phyloP scores from a whole-genome alignment of 345 rosid genomes.

The Dimocarpus longan region DNA sequence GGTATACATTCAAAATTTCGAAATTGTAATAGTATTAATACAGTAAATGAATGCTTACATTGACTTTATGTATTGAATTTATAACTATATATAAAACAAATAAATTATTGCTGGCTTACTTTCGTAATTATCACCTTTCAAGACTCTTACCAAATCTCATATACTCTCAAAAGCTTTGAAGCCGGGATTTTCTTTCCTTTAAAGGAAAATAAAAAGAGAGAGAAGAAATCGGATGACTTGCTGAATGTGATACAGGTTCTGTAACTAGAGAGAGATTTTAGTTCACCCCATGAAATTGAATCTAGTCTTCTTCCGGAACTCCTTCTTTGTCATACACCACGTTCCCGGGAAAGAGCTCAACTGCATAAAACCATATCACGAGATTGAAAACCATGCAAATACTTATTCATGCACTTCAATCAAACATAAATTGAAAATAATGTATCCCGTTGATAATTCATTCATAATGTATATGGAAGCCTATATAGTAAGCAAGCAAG shows the following conservation, averaged over 20 bases:
- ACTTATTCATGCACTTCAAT: too few species aligned
- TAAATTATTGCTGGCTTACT: neutral
- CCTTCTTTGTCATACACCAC: conserved; percentile 84
- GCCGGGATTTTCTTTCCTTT: too few species aligned
- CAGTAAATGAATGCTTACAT: neutral
- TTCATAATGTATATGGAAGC: neutral
- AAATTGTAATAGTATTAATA: neutral
- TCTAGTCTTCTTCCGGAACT: conserved; percentile 61
- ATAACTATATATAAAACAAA: neutral
- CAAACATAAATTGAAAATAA: too few species aligned
- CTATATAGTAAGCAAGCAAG: conserved; percentile 6
- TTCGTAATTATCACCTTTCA: too few species aligned
- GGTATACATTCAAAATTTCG: neutral
- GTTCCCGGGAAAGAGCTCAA: conserved; percentile 78
- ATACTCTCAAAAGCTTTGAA: too few species aligned
- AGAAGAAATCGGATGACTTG: neutral
- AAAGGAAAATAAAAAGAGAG: neutral
- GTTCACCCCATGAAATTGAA: conserved; percentile 58
- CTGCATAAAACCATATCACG: conserved; percentile 34
- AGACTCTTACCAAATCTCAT: too few species aligned
- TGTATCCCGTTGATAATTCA: too few species aligned
- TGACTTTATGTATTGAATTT: neutral
- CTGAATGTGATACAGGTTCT: neutral
- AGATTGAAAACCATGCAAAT: neutral
- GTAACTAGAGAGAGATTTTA: neutral